Evolutionary conservation across 768 basidiomycete genomes (phyloP), one percentile per base, ranked within the genome.

Genomic region (Cytidiella melzeri): DNA sequence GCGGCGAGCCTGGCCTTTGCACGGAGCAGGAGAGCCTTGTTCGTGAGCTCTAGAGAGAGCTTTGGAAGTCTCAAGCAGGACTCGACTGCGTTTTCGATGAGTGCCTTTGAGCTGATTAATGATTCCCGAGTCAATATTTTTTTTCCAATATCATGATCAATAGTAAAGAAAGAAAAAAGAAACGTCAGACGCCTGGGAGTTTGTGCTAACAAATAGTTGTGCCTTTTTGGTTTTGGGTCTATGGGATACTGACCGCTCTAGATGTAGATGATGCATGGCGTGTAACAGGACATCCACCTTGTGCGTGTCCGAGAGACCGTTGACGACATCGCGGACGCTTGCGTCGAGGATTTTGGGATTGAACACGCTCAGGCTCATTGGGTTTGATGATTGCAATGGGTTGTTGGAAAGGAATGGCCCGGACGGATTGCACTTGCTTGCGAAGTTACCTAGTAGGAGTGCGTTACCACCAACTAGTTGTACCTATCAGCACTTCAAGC

Each of bases 261-360:
- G 71, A 45, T 83, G 80, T 52, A 95, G 78, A 58, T 84, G 84
- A 55, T 84, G 81, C 75, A 92, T 81, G n/a, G 89, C 90, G 55
- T 87, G 81, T 43, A 92, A 64, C 46, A 91, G 68, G 30, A 87
- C 73, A 49, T 83, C 83, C 18, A 76, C 82, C 63, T 87, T 87
- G 61, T 86, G 77, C 55, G 75, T 75, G 61, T 83, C 76, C 3
- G 75, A 70, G 27, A 87, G 71, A 51, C 72, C 74, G 5, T 69
- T 68, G 0, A 76, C 71, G 19, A 84, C 79, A 57, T 87, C 83
- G 41, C 81, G 83, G 58, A 86, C 81, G 69, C 81, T 80, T 18
- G 85, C 85, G 57, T 87, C 84, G 34, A 87, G 71, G 52, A 87
- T 87, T 60, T 80, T 84, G 3, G 84, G 83, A 62, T 86, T 87